Base-by-base conservation (phyloP, 225 moss, liverwort and hornwort species). In the Climacium dendroides region DNA sequence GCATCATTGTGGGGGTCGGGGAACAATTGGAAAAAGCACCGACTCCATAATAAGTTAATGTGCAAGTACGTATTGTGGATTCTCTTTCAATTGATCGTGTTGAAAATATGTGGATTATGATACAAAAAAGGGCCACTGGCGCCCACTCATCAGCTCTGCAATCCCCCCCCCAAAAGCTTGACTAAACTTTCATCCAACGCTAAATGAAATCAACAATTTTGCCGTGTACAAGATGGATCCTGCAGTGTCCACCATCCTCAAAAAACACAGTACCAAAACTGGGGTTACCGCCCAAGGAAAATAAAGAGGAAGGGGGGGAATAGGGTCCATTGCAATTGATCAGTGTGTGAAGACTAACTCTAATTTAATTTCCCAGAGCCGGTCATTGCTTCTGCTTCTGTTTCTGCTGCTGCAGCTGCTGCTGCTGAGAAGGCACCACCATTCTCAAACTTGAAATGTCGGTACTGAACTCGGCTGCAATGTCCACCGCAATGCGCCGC, bases 181-280 rank as follows among this genome's bases (percentile, higher is more conserved):
- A 45, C 6, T 6, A 62, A 32, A 28, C 55, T 26, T 13, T 60
- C 28, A 70, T 59, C 65, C 73, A 84, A 67, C 61, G 80, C 61
- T 80, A 73, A 55, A 30, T 4, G 10, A 19, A 34, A 82, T 87
- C 92, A 80, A 80, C 86, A 86, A 90, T 15, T 80, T 64, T 76
- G 88, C 90, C 90, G 90, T 90, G 90, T 90, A 90, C 85, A 92
- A 90, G 87, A 83, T 92, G 92, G 85, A 83, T 83, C 53, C 87
- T 86, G 55, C 79, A n/a, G 20, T 72, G 83, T 90, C 86, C 84
- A 84, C 89, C 89, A 26, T 89, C 74, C 87, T 79, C 85, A 61
- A 78, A 86, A 50, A 45, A 81, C 79, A 50, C 4, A 61, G 85
- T 83, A 89, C 84, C 92, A 90, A 89, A 92, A 82, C 85, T 90